Evolutionary conservation across 163 green algal genomes (phyloP), one percentile per base, ranked within the genome.

Genomic region (Trebouxiophyceae sp.): DNA sequence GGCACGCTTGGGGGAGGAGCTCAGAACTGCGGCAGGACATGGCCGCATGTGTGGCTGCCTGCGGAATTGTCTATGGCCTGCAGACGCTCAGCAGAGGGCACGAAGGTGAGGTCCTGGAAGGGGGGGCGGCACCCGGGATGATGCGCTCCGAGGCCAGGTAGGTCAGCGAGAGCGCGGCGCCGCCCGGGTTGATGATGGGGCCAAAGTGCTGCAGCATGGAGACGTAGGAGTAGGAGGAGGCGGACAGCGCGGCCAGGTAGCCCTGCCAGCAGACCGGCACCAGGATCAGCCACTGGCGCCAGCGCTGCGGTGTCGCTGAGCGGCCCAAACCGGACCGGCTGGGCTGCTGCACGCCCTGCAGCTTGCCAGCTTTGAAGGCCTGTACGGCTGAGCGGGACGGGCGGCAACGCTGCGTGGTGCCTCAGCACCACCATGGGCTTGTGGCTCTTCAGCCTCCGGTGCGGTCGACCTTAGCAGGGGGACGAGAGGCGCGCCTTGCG

Each of bases 171-270:
- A 99, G 84, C 66, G 79, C 81, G 28, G 91, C 74, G 32, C 92
- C 91, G 3, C 93, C 89, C 6, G 55, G 33, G 74, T 88, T 95
- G 82, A 96, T 93, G 57, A 94, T 71, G 28, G 89, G 89, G 23
- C 77, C 89, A 72, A 96, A 96, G 54, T 75, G 77, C 71, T 90
- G 85, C 27, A 98, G 31, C 88, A 99, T 92, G 60, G 85, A 93
- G 26, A 99, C 86, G 34, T 93, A 90, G 26, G 90, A 97, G 84
- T 98, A 99, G 44, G 87, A 87, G 20, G 90, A 97, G 23, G 94
- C 94, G 24, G 85, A 96, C 50, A 97, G 58, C 24, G 94, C 94
- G 5, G 94, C 92, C 56, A 99, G 83, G 82, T 99, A 99, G 28
- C 94, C 94, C 76, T 86, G 75, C 28, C 39, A 50, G 12, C 39